phyloP scores from a whole-genome alignment of 2,329 filamentous ascomycete genomes.

The Didymella lethalis region DNA sequence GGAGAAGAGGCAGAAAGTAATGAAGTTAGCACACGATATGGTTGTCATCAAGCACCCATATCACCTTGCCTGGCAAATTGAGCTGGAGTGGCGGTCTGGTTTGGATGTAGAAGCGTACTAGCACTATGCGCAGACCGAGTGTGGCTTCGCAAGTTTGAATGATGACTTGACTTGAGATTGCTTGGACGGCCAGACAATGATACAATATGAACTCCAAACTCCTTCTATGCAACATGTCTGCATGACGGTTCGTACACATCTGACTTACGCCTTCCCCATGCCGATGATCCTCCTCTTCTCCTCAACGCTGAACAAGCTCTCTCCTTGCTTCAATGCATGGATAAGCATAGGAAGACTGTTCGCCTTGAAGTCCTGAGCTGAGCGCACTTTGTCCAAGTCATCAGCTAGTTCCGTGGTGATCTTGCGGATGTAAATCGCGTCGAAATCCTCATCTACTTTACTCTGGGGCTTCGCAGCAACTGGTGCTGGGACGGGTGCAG shows the following conservation, averaged over 20 bases:
- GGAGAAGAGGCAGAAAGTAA: constrained; percentile 73
- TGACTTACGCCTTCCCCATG: constrained; percentile 22
- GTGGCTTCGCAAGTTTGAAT: neutral
- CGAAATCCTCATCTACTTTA: constrained; percentile 56
- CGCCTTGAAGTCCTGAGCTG: constrained; percentile 73
- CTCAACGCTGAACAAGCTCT: constrained; percentile 65
- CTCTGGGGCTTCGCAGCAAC: constrained; percentile 11
- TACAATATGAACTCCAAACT: constrained; percentile 23
- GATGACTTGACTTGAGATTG: neutral
- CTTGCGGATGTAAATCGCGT: constrained; percentile 73
- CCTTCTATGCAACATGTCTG: constrained; percentile 9
- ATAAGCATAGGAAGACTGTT: constrained; percentile 70
- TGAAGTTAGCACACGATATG: constrained; percentile 86
- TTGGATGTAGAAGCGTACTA: constrained; percentile 43
- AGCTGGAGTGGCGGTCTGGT: constrained; percentile 80
- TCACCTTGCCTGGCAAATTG: constrained; percentile 87
- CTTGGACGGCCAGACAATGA: neutral
- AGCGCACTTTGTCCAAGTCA: constrained; percentile 74
- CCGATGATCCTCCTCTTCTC: constrained; percentile 57
- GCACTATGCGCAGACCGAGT: neutral
- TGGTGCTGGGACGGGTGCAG: constrained; percentile 11
- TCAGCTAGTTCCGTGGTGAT: constrained; percentile 75
- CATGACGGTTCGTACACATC: constrained; percentile 13
- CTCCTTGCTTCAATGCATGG: constrained; percentile 72
- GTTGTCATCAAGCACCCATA: constrained; percentile 95